Conservation (phyloP, 1,139 yeast species). For the Magnusiomyces magnusii region DNA sequence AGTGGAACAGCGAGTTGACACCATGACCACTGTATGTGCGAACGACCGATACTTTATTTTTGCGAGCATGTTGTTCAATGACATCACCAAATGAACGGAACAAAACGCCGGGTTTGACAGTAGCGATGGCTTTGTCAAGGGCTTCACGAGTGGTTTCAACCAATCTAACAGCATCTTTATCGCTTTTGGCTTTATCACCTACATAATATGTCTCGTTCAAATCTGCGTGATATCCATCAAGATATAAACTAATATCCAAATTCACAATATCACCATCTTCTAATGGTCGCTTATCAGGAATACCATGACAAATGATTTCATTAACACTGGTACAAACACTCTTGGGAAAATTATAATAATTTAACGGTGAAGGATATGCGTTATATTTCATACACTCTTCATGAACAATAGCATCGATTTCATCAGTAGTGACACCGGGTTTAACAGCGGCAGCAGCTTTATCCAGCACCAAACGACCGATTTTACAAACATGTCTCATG, state of each 20-base stretch:
- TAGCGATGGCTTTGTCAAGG: conserved; percentile 70
- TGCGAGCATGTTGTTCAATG: conserved; percentile 80
- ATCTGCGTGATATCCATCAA: conserved; percentile 89
- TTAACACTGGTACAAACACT: conserved; percentile 90
- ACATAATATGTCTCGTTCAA: conserved; percentile 95
- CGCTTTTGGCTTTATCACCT: conserved; percentile 73
- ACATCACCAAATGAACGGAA: conserved; percentile 82
- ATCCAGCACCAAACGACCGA: conserved; percentile 87
- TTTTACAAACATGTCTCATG: conserved; percentile 61
- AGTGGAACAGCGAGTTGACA: conserved; percentile 77
- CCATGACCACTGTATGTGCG: conserved; percentile 96
- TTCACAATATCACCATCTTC: conserved; percentile 94
- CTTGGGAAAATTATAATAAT: conserved; percentile 91
- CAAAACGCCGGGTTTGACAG: conserved; percentile 87
- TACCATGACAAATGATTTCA: conserved; percentile 95
- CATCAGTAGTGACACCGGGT: conserved; percentile 94
- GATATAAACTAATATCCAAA: conserved; percentile 77
- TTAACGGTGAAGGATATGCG: conserved; percentile 92
- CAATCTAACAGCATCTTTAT: conserved; percentile 73
- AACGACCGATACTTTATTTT: conserved; percentile 77
- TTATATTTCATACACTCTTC: conserved; percentile 81
- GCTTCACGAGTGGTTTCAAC: conserved; percentile 95
- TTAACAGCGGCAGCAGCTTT: conserved; percentile 71
- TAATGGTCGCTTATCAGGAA: conserved; percentile 81
- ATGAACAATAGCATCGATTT: conserved; percentile 79